Evolutionary conservation across 257 asterid species (phyloP), one percentile per base, ranked within the genome.

Genomic region (Orobanche coerulescens): DNA sequence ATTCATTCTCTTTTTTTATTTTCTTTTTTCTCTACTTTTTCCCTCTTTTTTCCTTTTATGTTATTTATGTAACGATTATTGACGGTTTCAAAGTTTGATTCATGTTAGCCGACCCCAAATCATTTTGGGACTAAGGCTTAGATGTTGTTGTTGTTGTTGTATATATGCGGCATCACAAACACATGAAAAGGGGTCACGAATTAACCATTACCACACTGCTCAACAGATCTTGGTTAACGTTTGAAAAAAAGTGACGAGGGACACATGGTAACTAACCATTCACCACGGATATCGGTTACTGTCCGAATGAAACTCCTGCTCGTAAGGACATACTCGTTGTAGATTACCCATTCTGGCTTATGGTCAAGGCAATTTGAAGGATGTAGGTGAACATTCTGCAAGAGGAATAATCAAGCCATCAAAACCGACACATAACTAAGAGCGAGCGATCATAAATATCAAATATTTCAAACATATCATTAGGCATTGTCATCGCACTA

Each of bases 341-440:
- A 88, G 58, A 93, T 93, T 56, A 86, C 97, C 98, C 98, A 93
- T 72, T 93, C 95, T 5, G 98, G 97, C 71, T 88, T 88, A 61
- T 88, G 97, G 72, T 88, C 98, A 68, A 93, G 73, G 78, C 98
- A 88, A 71, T 86, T 92, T 14, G 97, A 92, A 37, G 98, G 98
- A 47, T 92, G 98, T 60, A 92, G 73, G 67, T 86, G 96, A 58
- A 92, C 98, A 44, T 79, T 90, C 98, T 92, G 79, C 63, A 57
- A 15, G 7, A 5, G 15, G 12, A 44, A 34, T 14, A 24, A 20
- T 6, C 44, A 25, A 30, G 5, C 2, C 23, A 20, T 66, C 22
- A 71, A 63, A 37, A 72, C 70, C 25, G 61, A 19, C 4, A n/a
- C n/a, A n/a, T n/a, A 37, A 37, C 44, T 0, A 0, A 4, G 69